Conservation (phyloP, 768 basidiomycete genomes). For the Psilocybe cyanescens region DNA sequence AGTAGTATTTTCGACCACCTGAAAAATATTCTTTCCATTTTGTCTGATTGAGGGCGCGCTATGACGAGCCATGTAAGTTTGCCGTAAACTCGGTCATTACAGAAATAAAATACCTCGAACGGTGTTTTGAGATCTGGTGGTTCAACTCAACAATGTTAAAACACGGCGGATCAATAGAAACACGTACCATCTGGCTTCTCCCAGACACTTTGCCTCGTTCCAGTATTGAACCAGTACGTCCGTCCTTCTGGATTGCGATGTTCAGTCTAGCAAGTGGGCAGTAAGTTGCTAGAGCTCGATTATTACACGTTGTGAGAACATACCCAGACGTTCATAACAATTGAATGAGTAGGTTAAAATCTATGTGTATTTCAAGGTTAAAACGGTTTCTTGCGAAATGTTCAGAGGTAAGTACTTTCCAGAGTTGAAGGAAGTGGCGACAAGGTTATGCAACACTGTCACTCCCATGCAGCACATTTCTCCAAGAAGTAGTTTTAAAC, state of each 20-base stretch:
- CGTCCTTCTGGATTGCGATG: slow-evolving; percentile 95
- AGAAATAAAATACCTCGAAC: slow-evolving; percentile 68
- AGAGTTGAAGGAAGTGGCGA: not conserved
- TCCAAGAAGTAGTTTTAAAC: slow-evolving; percentile 18
- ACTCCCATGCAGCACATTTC: not conserved
- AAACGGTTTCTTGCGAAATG: not conserved
- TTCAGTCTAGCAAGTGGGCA: slow-evolving; percentile 64
- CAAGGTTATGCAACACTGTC: not conserved
- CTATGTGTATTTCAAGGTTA: not conserved
- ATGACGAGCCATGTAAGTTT: slow-evolving; percentile 18
- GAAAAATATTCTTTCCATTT: slow-evolving; percentile 98
- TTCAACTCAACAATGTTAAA: slow-evolving; percentile 9
- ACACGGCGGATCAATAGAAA: not conserved
- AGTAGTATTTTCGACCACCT: slow-evolving; percentile 89
- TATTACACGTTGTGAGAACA: slow-evolving; percentile 11
- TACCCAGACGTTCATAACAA: slow-evolving; percentile 39
- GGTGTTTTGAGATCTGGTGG: slow-evolving; percentile 82
- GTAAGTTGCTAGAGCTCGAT: not conserved
- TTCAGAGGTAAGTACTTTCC: not conserved
- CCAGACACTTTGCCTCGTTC: slow-evolving; percentile 92
- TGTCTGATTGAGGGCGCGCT: slow-evolving; percentile 89
- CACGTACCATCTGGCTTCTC: slow-evolving; percentile 92
- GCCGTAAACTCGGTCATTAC: slow-evolving; percentile 7
- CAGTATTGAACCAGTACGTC: slow-evolving; percentile 97
- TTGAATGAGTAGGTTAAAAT: not conserved